phyloP scores from a whole-genome alignment of 2,329 filamentous ascomycete species.

The Fonsecaea pugnacius region DNA sequence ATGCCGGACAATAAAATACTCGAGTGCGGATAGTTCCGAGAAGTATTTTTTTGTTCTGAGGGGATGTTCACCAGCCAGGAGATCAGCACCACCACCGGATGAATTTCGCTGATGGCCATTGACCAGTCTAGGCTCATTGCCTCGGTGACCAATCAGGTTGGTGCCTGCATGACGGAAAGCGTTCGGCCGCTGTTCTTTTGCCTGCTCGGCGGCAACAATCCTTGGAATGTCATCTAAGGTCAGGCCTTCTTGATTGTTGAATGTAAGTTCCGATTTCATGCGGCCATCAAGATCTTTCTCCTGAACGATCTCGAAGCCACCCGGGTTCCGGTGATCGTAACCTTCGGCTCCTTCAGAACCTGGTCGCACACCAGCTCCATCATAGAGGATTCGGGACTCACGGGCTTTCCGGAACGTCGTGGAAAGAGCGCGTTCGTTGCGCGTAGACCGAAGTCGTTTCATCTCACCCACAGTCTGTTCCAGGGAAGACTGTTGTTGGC shows the following conservation, averaged over 20 bases:
- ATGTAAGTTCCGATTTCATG: slow-evolving; percentile 76
- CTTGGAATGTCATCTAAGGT: slow-evolving; percentile 95
- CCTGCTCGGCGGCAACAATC: slow-evolving; percentile 94
- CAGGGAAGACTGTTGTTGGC: slow-evolving; percentile 74
- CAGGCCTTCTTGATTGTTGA: slow-evolving; percentile 86
- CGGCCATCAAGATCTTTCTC: slow-evolving; percentile 73
- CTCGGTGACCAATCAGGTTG: slow-evolving; percentile 64
- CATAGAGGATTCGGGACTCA: slow-evolving; percentile 90
- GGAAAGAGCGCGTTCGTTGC: slow-evolving; percentile 91
- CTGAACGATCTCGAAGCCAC: slow-evolving; percentile 74
- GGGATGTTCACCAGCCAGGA: slow-evolving; percentile 57
- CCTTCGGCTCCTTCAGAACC: slow-evolving; percentile 71
- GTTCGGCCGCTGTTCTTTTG: slow-evolving; percentile 83
- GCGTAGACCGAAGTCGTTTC: slow-evolving; percentile 84
- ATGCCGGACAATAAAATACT: slow-evolving; percentile 97
- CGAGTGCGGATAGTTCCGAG: slow-evolving; percentile 89
- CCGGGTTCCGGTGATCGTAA: slow-evolving; percentile 47
- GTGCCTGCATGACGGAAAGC: slow-evolving; percentile 76
- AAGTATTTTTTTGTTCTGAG: slow-evolving; percentile 79
- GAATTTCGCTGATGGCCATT: slow-evolving; percentile 71
- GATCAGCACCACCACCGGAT: slow-evolving; percentile 58
- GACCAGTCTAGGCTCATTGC: slow-evolving; percentile 63
- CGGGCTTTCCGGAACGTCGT: slow-evolving; percentile 89
- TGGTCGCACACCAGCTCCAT: slow-evolving; percentile 73
- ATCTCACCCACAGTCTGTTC: slow-evolving; percentile 97